Percentiles rank a stretch among this genome's conserved stretches.
Conservation (phyloP, 805 yeast genomes). For the Spathaspora girioi region DNA sequence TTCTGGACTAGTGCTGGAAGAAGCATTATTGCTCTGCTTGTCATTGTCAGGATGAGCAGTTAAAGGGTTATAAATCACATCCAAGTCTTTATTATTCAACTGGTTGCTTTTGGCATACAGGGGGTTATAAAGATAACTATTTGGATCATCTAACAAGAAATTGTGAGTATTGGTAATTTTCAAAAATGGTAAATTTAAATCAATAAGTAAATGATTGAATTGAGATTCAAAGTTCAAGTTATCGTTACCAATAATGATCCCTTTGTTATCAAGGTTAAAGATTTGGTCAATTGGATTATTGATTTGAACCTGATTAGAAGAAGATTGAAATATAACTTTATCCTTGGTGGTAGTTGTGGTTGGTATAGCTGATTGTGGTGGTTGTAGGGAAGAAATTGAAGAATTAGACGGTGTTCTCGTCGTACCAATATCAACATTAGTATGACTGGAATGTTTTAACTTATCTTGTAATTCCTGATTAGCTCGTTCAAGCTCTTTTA, state of each 20-base stretch:
- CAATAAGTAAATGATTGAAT: conserved; percentile 41
- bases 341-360: conserved; percentile 8
- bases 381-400: background rate
- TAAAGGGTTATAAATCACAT: conserved; percentile 37
- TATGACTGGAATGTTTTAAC: conserved; percentile 8
- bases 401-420: background rate
- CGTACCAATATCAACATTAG: background rate
- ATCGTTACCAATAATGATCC: conserved; percentile 43
- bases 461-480: conserved; percentile 33
- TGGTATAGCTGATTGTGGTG: conserved; percentile 5
- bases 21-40: conserved; percentile 5
- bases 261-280: conserved; percentile 40
- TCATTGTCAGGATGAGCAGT: conserved; percentile 17
- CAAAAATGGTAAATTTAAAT: conserved; percentile 40
- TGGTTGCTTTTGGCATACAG: conserved; percentile 33
- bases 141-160: conserved; percentile 37
- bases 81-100: conserved; percentile 33
- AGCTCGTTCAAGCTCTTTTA: conserved; percentile 59
- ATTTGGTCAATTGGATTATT: conserved; percentile 45
- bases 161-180: conserved; percentile 44
- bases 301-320: conserved; percentile 17
- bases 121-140: conserved; percentile 40
- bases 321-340: conserved; percentile 9
- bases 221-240: conserved; percentile 44
- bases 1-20: background rate